Conservation (phyloP, 1,284 basidiomycete species). For the Trametes versicolor region DNA sequence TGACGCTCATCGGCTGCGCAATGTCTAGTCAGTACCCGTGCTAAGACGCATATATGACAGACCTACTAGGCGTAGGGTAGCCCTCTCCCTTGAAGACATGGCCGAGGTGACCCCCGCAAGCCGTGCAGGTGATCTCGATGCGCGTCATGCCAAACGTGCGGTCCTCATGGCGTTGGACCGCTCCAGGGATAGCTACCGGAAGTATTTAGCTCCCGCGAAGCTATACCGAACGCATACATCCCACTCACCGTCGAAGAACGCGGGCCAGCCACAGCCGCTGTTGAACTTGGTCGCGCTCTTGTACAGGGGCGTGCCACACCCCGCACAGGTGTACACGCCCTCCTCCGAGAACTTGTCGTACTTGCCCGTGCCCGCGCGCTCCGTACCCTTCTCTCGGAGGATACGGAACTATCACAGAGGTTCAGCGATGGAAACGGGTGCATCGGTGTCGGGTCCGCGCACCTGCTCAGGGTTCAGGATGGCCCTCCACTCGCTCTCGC, state of each 20-base stretch:
- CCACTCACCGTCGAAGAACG: constrained; percentile 86
- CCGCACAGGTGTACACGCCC: constrained; percentile 81
- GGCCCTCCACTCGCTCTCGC: constrained; percentile 89
- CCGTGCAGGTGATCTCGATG: constrained; percentile 83
- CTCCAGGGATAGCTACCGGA: constrained; percentile 84
- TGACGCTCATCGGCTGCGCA: constrained; percentile 81
- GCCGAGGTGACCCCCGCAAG: constrained; percentile 92
- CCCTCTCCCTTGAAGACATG: constrained; percentile 96
- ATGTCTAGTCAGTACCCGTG: constrained; percentile 35
- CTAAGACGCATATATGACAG: constrained; percentile 14
- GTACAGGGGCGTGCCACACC: constrained; percentile 80
- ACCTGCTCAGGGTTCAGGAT: constrained; percentile 88
- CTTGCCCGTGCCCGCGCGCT: constrained; percentile 78
- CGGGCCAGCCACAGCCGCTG: constrained; percentile 97
- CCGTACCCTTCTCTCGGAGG: constrained; percentile 89
- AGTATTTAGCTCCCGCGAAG: not conserved
- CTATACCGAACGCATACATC: constrained; percentile 3
- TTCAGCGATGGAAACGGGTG: not conserved
- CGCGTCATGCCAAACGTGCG: constrained; percentile 62
- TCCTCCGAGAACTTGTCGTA: constrained; percentile 76
- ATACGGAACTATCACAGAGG: constrained; percentile 75
- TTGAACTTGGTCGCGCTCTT: constrained; percentile 92
- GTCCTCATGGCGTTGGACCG: constrained; percentile 82
- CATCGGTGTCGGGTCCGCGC: constrained; percentile 8
- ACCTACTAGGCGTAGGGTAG: constrained; percentile 74